Evolutionary conservation across 805 yeast genomes (phyloP).

Genomic region (Candida corydali): DNA sequence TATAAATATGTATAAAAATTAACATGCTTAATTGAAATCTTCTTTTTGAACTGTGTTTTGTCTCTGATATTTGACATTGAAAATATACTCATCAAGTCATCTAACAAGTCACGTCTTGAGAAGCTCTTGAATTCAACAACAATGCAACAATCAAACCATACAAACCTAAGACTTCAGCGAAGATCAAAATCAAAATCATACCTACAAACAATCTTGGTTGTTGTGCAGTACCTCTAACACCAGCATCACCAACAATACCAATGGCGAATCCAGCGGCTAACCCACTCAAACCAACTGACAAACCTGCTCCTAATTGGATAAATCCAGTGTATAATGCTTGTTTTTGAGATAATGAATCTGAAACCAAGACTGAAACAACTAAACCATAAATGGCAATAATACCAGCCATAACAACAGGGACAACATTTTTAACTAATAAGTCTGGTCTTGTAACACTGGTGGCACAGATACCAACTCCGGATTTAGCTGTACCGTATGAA

Average conservation of each 20-base stretch:
- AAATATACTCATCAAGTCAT: too few relatives aligned
- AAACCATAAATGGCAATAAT: conserved; percentile 97
- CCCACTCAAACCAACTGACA: conserved; percentile 95
- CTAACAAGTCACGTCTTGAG: conserved; percentile 84
- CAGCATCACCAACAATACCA: conserved; percentile 99
- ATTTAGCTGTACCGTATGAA: conserved; percentile 97
- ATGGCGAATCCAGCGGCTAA: conserved; percentile 98
- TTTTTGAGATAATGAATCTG: conserved; percentile 81
- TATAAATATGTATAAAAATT: neutral
- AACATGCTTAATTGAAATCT: neutral
- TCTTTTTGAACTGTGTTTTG: neutral
- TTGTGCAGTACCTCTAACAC: conserved; percentile 97
- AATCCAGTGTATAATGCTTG: conserved; percentile 96
- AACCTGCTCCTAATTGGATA: conserved; percentile 97
- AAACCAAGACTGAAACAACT: conserved; percentile 91
- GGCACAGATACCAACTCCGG: conserved; percentile 99
- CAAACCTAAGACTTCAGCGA: conserved; percentile 97
- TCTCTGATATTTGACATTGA: neutral
- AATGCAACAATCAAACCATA: conserved; percentile 98
- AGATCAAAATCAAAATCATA: conserved; percentile 96
- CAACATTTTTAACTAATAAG: conserved; percentile 84
- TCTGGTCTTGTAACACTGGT: conserved; percentile 98
- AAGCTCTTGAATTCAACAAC: conserved; percentile 95
- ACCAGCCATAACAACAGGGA: conserved; percentile 99
- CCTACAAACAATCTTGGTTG: conserved; percentile 98